Conservation (phyloP, 169 alveolate species). For the Plasmodium vivax region DNA sequence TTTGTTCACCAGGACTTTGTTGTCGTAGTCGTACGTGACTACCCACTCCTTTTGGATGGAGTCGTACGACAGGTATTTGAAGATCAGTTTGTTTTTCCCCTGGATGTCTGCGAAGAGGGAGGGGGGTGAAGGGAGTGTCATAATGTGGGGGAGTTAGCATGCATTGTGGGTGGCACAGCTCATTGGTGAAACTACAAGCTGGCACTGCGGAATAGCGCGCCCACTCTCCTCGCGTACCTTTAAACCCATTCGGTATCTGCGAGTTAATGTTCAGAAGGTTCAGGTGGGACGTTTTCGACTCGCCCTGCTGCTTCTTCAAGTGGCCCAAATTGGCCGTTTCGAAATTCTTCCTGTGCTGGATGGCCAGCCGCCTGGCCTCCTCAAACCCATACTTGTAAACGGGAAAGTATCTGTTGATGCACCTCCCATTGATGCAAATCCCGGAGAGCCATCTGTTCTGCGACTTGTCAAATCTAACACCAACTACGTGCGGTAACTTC, state of each 20-base stretch:
- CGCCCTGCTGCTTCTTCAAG: slow-evolving; percentile 71
- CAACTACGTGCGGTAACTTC: slow-evolving; percentile 77
- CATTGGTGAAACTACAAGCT: background rate
- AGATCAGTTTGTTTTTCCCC: slow-evolving; percentile 63
- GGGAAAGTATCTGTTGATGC: slow-evolving; percentile 81
- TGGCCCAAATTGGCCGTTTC: slow-evolving; percentile 76
- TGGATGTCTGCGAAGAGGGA: slow-evolving; percentile 27
- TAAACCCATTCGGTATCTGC: slow-evolving; percentile 69
- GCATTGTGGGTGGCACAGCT: background rate
- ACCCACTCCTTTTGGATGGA: slow-evolving; percentile 75
- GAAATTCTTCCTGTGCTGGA: slow-evolving; percentile 79
- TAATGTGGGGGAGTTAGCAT: background rate
- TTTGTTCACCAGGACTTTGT: slow-evolving; percentile 61
- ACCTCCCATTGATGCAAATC: slow-evolving; percentile 77
- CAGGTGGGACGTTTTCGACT: slow-evolving; percentile 65
- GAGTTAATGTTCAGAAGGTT: slow-evolving; percentile 56
- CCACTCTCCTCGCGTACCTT: slow-evolving; percentile 18
- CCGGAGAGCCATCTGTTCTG: slow-evolving; percentile 87
- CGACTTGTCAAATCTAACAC: slow-evolving; percentile 86
- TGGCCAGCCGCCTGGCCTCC: slow-evolving; percentile 84
- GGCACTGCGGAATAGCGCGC: background rate
- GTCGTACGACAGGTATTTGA: slow-evolving; percentile 60
- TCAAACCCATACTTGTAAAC: slow-evolving; percentile 82
- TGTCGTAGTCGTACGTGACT: slow-evolving; percentile 70
- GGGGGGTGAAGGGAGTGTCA: background rate